Percentiles rank a stretch among this genome's conserved stretches.
phyloP scores from a whole-genome alignment of 2,329 filamentous ascomycete genomes.

The Cercospora zeina region DNA sequence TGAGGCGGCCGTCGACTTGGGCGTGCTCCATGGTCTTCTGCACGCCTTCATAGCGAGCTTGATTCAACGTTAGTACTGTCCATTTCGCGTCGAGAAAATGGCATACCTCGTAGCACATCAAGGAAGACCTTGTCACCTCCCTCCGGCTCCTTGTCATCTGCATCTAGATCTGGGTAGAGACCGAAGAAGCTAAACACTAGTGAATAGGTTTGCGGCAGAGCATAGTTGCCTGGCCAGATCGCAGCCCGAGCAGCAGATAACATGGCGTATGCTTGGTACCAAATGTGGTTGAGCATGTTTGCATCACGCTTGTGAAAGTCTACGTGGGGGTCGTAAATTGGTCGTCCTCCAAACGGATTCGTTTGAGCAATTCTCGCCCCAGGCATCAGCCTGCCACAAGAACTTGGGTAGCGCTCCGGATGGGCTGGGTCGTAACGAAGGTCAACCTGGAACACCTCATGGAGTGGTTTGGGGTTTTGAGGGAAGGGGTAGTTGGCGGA shows the following conservation, averaged over 20 bases:
- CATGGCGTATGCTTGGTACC: not conserved
- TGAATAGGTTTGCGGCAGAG: not conserved
- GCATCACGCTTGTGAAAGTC: not conserved
- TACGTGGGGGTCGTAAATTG: not conserved
- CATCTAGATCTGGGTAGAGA: not conserved
- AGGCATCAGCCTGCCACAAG: not conserved
- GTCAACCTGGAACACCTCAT: not conserved
- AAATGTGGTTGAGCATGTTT: not conserved
- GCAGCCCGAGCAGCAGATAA: not conserved
- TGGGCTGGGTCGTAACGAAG: not conserved
- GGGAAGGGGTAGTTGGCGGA: not conserved
- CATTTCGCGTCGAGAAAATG: not conserved
- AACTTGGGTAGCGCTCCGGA: slow-evolving; percentile 1
- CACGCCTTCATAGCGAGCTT: not conserved
- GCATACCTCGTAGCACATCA: not conserved
- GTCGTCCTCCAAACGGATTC: not conserved
- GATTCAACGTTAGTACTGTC: not conserved
- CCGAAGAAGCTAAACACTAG: not conserved
- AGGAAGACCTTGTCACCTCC: not conserved
- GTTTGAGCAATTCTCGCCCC: not conserved
- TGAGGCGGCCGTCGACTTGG: not conserved
- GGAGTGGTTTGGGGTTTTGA: not conserved
- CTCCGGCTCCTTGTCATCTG: not conserved
- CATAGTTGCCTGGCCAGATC: not conserved
- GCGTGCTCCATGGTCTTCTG: not conserved